Evolutionary conservation across 345 rosid species (phyloP).

Genomic region (Citrus trifoliata): DNA sequence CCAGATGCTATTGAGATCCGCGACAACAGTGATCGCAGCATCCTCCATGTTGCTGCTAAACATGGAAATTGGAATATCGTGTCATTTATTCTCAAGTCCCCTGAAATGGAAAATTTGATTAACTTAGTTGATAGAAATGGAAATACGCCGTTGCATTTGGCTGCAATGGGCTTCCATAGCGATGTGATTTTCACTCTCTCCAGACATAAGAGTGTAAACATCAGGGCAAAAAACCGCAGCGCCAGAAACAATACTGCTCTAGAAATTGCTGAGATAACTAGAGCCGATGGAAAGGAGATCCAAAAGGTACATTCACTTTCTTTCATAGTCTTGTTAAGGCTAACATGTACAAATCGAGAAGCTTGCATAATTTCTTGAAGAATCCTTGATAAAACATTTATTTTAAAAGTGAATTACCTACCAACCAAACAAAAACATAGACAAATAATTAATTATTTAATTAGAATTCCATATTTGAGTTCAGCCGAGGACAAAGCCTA

Average conservation of each 20-base stretch:
- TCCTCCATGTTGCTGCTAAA: constrained; percentile 1
- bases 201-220: background rate
- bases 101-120: constrained; percentile 4
- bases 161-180: background rate
- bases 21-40: background rate
- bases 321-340: too few species aligned
- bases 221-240: background rate
- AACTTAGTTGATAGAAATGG: background rate
- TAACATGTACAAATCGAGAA: background rate
- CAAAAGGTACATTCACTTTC: background rate
- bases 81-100: background rate
- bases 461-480: too few species aligned
- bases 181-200: background rate
- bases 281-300: background rate
- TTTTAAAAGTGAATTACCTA: too few species aligned
- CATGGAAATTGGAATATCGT: background rate
- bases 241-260: background rate
- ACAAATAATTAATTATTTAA: too few species aligned
- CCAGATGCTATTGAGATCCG: background rate
- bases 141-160: background rate
- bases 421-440: background rate
- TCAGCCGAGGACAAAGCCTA: too few species aligned
- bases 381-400: background rate
- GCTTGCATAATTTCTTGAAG: background rate
- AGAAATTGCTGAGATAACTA: background rate